A percentile compares a stretch with the other conserved stretches of the same genome.
phyloP scores from a whole-genome alignment of 1,284 basidiomycete genomes.

The Neolentinus lepideus region DNA sequence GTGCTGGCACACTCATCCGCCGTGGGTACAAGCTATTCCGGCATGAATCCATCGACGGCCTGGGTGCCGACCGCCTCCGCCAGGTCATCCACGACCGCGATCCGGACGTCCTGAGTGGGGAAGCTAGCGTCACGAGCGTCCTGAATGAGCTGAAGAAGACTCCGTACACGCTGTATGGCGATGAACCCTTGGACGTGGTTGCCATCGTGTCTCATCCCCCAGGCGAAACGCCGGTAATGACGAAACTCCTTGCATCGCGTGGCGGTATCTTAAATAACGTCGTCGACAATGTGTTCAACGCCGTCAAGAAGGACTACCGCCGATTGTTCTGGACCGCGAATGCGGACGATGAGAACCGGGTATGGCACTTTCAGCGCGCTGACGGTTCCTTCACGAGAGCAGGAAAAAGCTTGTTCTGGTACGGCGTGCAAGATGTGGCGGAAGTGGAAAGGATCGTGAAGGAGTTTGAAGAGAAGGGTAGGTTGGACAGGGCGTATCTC shows the following conservation, averaged over 20 bases:
- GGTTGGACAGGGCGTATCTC: constrained; percentile 84
- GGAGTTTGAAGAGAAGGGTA: constrained; percentile 78
- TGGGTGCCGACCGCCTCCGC: constrained; percentile 90
- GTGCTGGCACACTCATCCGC: constrained; percentile 96
- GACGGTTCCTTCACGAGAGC: constrained; percentile 97
- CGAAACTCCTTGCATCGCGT: constrained; percentile 85
- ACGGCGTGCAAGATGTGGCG: constrained; percentile 86
- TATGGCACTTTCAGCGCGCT: constrained; percentile 98
- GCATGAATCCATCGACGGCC: constrained; percentile 72
- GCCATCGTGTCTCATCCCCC: constrained; percentile 92
- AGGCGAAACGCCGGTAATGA: constrained; percentile 87
- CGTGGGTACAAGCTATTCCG: constrained; percentile 98
- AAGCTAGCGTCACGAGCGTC: constrained; percentile 85
- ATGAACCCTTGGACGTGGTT: constrained; percentile 94
- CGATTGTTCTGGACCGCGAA: constrained; percentile 95
- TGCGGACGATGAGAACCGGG: constrained; percentile 92
- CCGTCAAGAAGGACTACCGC: constrained; percentile 93
- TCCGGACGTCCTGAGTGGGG: constrained; percentile 82
- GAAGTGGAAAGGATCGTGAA: constrained; percentile 88
- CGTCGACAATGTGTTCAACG: constrained; percentile 94
- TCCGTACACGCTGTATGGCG: constrained; percentile 94
- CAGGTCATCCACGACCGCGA: constrained; percentile 93
- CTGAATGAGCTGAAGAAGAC: constrained; percentile 75
- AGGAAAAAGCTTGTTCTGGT: constrained; percentile 95
- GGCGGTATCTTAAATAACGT: constrained; percentile 92